These are phyloP conservation scores for Crithidia thermophila DNA, from an alignment of 208 protist genomes.

Conservation along the genomic window DNA sequence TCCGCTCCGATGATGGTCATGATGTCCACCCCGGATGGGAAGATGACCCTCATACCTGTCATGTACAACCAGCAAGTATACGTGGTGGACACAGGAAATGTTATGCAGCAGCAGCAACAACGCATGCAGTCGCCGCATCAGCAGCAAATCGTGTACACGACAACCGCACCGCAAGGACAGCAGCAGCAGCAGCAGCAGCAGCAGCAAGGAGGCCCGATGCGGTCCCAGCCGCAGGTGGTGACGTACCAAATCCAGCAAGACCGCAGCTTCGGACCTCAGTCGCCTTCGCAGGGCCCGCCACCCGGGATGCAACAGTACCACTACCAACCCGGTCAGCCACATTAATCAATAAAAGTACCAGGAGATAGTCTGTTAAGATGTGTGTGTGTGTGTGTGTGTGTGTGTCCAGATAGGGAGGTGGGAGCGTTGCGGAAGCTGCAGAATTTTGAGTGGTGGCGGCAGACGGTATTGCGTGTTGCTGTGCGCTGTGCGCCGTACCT, in stretches of 20 bases:
- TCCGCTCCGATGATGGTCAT: conserved; percentile 31
- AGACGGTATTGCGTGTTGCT: no score
- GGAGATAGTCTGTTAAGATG: no score
- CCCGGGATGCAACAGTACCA: not conserved
- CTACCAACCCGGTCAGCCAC: not conserved
- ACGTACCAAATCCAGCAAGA: not conserved
- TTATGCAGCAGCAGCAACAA: conserved; percentile 12
- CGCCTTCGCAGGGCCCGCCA: not conserved
- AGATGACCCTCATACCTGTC: conserved; percentile 28
- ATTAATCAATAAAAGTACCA: not conserved
- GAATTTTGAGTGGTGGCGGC: not conserved
- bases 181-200: conserved; percentile 1
- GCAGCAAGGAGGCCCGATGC: no score
- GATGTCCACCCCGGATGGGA: conserved; percentile 28
- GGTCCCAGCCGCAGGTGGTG: not conserved
- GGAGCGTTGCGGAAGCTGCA: no score
- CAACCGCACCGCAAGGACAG: not conserved
- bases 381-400: no score
- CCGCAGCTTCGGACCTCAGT: not conserved
- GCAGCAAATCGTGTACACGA: conserved; percentile 22
- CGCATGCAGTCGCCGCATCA: conserved; percentile 5
- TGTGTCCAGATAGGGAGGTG: no score
- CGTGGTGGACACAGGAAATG: conserved; percentile 6
- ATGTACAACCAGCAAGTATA: conserved; percentile 30
- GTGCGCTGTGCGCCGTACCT: no score